Conservation (phyloP, 768 basidiomycete species). For the Chalciporus piperatus region DNA sequence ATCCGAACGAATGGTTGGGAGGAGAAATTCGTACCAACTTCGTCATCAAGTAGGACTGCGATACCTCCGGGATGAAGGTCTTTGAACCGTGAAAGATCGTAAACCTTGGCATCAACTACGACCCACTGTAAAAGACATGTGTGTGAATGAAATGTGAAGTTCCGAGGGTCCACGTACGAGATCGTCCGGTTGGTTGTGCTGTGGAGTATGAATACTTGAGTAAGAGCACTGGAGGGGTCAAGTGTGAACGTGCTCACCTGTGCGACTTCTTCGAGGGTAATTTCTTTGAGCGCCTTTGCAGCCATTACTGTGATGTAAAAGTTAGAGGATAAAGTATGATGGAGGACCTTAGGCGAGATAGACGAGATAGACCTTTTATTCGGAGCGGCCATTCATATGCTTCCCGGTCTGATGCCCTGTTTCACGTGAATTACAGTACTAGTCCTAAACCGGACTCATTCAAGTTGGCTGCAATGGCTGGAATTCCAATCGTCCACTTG, state of each 20-base stretch:
- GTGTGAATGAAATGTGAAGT: background rate
- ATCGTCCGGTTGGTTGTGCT: constrained; percentile 80
- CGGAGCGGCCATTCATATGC: background rate
- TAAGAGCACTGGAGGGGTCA: background rate
- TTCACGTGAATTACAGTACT: constrained; percentile 1
- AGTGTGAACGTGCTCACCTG: constrained; percentile 35
- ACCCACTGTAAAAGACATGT: constrained; percentile 56
- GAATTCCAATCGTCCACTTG: too few relatives aligned
- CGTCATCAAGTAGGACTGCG: constrained; percentile 71
- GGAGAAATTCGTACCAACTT: constrained; percentile 56
- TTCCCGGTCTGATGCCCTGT: background rate
- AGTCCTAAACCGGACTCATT: background rate
- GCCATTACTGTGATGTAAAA: constrained; percentile 19
- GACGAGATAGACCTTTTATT: background rate
- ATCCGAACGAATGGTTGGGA: background rate
- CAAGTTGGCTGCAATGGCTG: too few relatives aligned
- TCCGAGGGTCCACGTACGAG: constrained; percentile 43
- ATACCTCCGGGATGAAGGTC: constrained; percentile 82
- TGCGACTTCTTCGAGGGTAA: constrained; percentile 58
- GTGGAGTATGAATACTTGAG: constrained; percentile 2
- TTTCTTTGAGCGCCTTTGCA: constrained; percentile 38
- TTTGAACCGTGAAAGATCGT: constrained; percentile 77
- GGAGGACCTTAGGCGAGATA: background rate
- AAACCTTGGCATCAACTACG: constrained; percentile 80
- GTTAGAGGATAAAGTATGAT: background rate